Base-by-base conservation (phyloP, 1,139 yeast genomes). In the Magnusiomyces ingens region DNA sequence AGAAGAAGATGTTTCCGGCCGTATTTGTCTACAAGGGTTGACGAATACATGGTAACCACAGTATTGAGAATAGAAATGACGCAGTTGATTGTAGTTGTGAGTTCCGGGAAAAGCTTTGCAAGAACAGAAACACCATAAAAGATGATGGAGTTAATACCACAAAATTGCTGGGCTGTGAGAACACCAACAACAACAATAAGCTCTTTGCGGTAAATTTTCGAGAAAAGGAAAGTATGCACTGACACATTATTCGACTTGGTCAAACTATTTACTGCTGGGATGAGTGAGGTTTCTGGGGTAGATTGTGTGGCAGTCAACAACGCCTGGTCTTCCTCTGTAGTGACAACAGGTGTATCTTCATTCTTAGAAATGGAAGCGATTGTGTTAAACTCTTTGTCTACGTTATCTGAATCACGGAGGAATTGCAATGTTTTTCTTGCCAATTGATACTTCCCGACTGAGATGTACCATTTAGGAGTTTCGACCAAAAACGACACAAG, bases 61-160 rank as follows among this genome's bases (percentile, higher is more conserved):
- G 85, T 82, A 65, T 91, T 91, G 3, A 85, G 77, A 2, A 81
- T 62, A 1, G 96, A 85, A 42, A 93, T 84, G 52, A 82, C 67
- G 62, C 93, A 82, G 65, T 89, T 90, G 57, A 90, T 80, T 36
- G 76, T 62, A 10, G 86, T 78, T 2, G 96, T 85, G 55, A 80
- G 75, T 19, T 77, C 71, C 1, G 97, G 96, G 60, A 87, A 77
- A 2, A 85, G 74, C 6, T 80, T 73, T 18, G 84, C 76, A 53
- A 93, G 75, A 2, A 91, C 86, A 6, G 88, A 80, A 2, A 90
- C 96, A 2, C 99, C 98, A 67, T 91, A 93, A 67, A 91, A 89
- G 26, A 91, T 81, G 57, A 93, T 89, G 1, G 96, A 82, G 68
- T 93, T 93, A 65, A 93, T 87, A 29, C 99, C 99, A 62, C 91